Percentiles rank a stretch among this genome's conserved stretches.
Evolutionary conservation across 2,329 filamentous ascomycete genomes (phyloP).

Genomic region (Talaromyces sp.): DNA sequence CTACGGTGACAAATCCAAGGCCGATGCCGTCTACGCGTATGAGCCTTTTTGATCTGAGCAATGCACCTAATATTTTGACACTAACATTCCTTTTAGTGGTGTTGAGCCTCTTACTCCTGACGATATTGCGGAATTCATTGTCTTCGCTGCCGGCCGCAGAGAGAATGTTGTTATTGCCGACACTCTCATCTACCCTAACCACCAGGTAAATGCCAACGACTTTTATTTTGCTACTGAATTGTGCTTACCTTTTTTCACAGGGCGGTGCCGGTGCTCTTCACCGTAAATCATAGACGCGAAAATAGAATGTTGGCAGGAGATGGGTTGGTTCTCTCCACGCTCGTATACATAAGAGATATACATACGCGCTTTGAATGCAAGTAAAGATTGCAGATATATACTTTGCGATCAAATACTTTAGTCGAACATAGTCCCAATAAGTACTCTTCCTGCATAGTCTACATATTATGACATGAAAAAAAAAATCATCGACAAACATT

Average conservation of each 20-base stretch:
- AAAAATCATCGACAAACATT: background rate
- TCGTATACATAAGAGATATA: background rate
- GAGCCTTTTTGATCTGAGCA: constrained; percentile 20
- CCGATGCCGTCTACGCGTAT: constrained; percentile 81
- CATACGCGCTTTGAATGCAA: background rate
- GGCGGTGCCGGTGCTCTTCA: constrained; percentile 11
- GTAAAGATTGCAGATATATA: background rate
- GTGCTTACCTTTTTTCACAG: constrained; percentile 1
- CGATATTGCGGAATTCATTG: constrained; percentile 85
- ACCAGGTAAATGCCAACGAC: constrained; percentile 60
- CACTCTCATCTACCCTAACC: constrained; percentile 78
- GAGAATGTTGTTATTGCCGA: constrained; percentile 92
- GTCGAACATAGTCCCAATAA: background rate
- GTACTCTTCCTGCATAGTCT: background rate
- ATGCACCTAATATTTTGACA: background rate
- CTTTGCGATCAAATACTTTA: background rate
- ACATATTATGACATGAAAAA: background rate
- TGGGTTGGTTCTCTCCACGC: background rate
- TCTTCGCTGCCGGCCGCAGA: constrained; percentile 75
- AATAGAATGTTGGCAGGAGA: background rate
- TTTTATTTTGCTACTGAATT: background rate
- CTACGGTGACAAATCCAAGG: constrained; percentile 81
- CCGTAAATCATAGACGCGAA: constrained; percentile 3
- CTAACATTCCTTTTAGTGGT: constrained; percentile 45
- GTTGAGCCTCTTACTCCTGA: constrained; percentile 80